These are phyloP conservation scores for Pittosporum tobira DNA, from an alignment of 129 eudicot genomes.

Conservation along the genomic window DNA sequence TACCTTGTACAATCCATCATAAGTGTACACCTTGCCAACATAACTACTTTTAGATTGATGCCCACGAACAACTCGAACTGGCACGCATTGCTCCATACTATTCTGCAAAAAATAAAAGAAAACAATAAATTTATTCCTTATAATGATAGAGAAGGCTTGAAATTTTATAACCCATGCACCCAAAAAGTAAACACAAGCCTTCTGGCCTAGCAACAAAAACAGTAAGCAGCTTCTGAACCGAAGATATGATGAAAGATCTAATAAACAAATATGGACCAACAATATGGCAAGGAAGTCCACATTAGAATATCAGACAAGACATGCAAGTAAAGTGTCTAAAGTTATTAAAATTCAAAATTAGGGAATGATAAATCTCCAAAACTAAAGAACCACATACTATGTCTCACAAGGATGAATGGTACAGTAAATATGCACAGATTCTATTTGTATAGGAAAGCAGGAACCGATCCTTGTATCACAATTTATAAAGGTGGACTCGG, in stretches of 20 bases:
- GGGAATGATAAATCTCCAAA: no score
- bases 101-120: conserved; percentile 39
- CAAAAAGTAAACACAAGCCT: not conserved
- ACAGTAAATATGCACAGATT: not conserved
- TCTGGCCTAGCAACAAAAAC: not conserved
- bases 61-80: conserved; percentile 81
- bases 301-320: not conserved
- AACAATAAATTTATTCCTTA: not conserved
- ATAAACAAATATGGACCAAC: not conserved
- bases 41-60: conserved; percentile 59
- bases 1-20: conserved; percentile 93
- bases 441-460: not conserved
- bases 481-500: not conserved
- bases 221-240: not conserved
- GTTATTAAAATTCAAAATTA: no score
- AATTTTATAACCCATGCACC: not conserved
- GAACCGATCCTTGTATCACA: not conserved
- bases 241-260: not conserved
- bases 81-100: conserved; percentile 54
- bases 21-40: conserved; percentile 88
- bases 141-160: not conserved
- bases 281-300: not conserved
- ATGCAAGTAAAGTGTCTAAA: not conserved
- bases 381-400: no score
- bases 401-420: not conserved